phyloP scores from a whole-genome alignment of 1,139 yeast species.

The Tardiomyces depauwii region DNA sequence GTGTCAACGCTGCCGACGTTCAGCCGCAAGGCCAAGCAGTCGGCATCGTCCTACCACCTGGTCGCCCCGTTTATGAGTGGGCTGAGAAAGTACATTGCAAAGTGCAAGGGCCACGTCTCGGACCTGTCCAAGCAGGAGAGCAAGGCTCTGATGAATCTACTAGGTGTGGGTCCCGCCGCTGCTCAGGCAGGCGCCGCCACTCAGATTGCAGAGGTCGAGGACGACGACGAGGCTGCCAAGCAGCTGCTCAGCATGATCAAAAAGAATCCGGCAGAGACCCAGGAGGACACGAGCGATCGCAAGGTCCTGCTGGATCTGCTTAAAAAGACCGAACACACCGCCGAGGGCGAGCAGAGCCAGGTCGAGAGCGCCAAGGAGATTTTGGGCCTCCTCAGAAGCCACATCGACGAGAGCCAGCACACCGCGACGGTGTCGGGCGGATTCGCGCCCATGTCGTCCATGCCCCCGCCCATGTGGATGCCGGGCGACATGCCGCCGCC shows the following conservation, averaged over 20 bases:
- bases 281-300: constrained; percentile 10
- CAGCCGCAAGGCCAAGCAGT: constrained; percentile 11
- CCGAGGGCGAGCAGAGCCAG: constrained; percentile 10
- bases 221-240: background rate
- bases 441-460: background rate
- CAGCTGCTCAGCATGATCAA: constrained; percentile 15
- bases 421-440: background rate
- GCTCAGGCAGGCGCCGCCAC: constrained; percentile 4
- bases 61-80: constrained; percentile 30
- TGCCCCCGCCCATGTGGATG: background rate
- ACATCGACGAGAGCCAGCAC: constrained; percentile 6
- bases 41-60: constrained; percentile 18
- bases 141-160: constrained; percentile 22
- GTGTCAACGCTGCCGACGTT: constrained; percentile 36
- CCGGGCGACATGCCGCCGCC: constrained; percentile 3
- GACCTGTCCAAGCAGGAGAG: constrained; percentile 21
- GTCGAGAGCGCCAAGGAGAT: constrained; percentile 23
- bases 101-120: constrained; percentile 21
- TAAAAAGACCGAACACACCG: constrained; percentile 10
- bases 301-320: constrained; percentile 21
- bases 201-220: background rate
- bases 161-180: constrained; percentile 20
- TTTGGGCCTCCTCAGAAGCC: constrained; percentile 18
- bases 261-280: constrained; percentile 3
- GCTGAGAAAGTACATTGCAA: constrained; percentile 20